Evolutionary conservation across 2,329 filamentous ascomycete genomes (phyloP).

Genomic region (Phaeosphaeriaceae sp.): DNA sequence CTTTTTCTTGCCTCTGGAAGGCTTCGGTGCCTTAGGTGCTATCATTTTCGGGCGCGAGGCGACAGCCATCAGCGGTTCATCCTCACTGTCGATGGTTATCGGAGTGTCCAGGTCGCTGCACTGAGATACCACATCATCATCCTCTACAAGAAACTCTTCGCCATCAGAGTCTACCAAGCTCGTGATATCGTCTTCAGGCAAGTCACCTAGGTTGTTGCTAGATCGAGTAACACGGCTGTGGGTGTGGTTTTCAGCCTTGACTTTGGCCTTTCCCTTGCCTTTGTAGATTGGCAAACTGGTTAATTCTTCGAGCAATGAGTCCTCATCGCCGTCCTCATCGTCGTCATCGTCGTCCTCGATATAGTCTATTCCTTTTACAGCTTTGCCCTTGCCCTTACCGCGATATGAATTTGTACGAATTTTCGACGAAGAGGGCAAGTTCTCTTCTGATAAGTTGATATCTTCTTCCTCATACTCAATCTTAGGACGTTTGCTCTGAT

Average conservation of each 20-base stretch:
- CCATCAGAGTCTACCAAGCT: slow-evolving; percentile 33
- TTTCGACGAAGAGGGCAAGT: slow-evolving; percentile 11
- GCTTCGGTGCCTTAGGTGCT: slow-evolving; percentile 14
- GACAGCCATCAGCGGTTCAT: slow-evolving; percentile 30
- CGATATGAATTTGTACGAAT: slow-evolving; percentile 14
- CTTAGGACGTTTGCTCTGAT: slow-evolving; percentile 48
- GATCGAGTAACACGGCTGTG: slow-evolving; percentile 23
- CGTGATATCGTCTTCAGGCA: slow-evolving; percentile 24
- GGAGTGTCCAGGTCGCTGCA: slow-evolving; percentile 24
- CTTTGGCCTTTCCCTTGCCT: slow-evolving; percentile 35
- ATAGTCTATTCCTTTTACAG: background rate
- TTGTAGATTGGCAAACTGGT: slow-evolving; percentile 17
- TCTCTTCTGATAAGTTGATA: slow-evolving; percentile 32
- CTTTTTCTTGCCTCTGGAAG: slow-evolving; percentile 33
- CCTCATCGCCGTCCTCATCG: slow-evolving; percentile 14
- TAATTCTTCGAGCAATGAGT: slow-evolving; percentile 9
- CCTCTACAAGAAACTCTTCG: slow-evolving; percentile 36
- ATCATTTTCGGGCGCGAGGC: slow-evolving; percentile 25
- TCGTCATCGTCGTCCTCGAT: slow-evolving; percentile 12
- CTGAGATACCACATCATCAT: slow-evolving; percentile 20
- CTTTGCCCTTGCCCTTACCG: slow-evolving; percentile 29
- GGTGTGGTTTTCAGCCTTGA: slow-evolving; percentile 19
- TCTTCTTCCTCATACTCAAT: slow-evolving; percentile 33
- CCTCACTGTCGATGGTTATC: slow-evolving; percentile 35
- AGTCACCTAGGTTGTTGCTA: slow-evolving; percentile 21